phyloP scores from a whole-genome alignment of 805 yeast genomes.

The Cyberlindnera japonica region DNA sequence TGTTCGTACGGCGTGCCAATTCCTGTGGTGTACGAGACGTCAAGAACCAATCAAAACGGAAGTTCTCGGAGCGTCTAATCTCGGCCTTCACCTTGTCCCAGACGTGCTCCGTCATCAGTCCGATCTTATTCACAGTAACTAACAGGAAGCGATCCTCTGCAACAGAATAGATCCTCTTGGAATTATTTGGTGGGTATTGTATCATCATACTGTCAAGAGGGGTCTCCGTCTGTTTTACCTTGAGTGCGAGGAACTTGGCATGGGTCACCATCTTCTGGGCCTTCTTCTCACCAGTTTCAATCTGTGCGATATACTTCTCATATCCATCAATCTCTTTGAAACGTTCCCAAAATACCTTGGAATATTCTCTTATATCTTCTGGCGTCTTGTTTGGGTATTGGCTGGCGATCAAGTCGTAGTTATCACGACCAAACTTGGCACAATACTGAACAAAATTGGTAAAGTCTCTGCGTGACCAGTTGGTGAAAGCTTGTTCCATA shows the following conservation, averaged over 20 bases:
- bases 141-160: constrained; percentile 68
- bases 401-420: constrained; percentile 45
- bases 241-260: constrained; percentile 48
- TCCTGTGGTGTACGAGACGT: constrained; percentile 70
- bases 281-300: constrained; percentile 71
- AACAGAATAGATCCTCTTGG: constrained; percentile 67
- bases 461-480: constrained; percentile 75
- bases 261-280: constrained; percentile 51
- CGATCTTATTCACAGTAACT: constrained; percentile 58
- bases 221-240: constrained; percentile 49
- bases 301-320: constrained; percentile 67
- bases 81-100: constrained; percentile 65
- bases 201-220: constrained; percentile 63
- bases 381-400: constrained; percentile 53
- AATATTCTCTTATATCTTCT: constrained; percentile 58
- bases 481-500: constrained; percentile 54
- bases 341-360: constrained; percentile 60
- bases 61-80: constrained; percentile 53
- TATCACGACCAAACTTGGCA: constrained; percentile 61
- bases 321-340: constrained; percentile 61
- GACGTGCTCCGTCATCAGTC: constrained; percentile 55
- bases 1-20: constrained; percentile 62
- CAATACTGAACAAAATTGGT: constrained; percentile 66
- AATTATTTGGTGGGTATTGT: constrained; percentile 79
- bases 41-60: constrained; percentile 72